Percentiles rank a stretch among this genome's conserved stretches.
Evolutionary conservation across 768 basidiomycete species (phyloP).

Genomic region (Tylopilus subfusipes): DNA sequence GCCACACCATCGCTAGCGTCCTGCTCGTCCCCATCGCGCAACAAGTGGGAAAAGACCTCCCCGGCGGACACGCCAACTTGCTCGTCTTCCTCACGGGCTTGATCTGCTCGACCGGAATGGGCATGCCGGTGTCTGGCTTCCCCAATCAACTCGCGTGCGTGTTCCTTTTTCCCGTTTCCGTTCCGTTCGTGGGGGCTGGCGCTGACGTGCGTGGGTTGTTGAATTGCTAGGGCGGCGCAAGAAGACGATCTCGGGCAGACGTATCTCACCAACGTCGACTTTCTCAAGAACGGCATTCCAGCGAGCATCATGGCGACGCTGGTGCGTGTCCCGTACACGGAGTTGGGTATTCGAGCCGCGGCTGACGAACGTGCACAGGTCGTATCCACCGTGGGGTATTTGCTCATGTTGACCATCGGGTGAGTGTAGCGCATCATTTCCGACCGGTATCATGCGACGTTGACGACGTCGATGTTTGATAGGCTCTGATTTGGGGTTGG

Average conservation of each 20-base stretch:
- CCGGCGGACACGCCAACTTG: slow-evolving; percentile 66
- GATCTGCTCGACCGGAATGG: slow-evolving; percentile 96
- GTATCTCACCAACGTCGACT: slow-evolving; percentile 83
- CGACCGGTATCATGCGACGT: neutral
- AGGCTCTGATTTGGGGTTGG: slow-evolving; percentile 4
- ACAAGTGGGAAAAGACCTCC: slow-evolving; percentile 77
- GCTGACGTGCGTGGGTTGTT: neutral
- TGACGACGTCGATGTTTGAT: neutral
- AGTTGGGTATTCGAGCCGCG: neutral
- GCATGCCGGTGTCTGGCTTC: slow-evolving; percentile 98
- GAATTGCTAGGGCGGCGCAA: slow-evolving; percentile 68
- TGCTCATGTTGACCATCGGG: slow-evolving; percentile 17
- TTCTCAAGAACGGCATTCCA: slow-evolving; percentile 90
- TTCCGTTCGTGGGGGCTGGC: neutral
- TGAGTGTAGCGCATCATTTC: neutral
- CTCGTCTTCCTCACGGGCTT: slow-evolving; percentile 92
- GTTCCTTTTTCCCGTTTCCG: neutral
- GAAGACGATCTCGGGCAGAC: slow-evolving; percentile 91
- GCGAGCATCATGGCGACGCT: slow-evolving; percentile 87
- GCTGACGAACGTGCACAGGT: slow-evolving; percentile 10
- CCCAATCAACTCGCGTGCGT: slow-evolving; percentile 94
- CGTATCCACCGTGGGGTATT: slow-evolving; percentile 16
- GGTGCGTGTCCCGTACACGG: slow-evolving; percentile 36
- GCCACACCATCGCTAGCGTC: slow-evolving; percentile 95
- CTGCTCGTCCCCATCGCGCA: slow-evolving; percentile 96